Evolutionary conservation across 495 filamentous ascomycete species (phyloP), one percentile per base, ranked within the genome.

Genomic region (Trichoderma virens): DNA sequence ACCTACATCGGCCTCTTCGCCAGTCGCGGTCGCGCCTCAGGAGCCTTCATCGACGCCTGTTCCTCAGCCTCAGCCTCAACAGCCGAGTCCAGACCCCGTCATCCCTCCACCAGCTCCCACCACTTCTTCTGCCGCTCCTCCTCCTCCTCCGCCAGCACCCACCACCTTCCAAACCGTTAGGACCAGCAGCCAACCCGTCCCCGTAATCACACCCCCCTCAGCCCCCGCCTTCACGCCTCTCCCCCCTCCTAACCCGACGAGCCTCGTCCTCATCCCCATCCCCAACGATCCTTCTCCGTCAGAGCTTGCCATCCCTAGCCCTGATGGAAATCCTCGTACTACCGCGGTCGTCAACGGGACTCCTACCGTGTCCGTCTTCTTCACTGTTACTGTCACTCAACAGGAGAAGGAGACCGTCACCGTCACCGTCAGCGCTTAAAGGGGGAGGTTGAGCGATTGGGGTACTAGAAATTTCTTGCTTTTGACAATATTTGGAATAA

Each of bases 341-440:
- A 43, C 38, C 8, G 61, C 18, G 14, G 20, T 43, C n/a, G 23
- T 28, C 23, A 45, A 35, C n/a, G 61, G 61, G 34, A 43, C 61
- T 14, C 35, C 61, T 14, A 47, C 61, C 23, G 61, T 43, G 3
- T 62, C 61, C 9, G 27, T 43, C 27, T 45, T n/a, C 27, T 62
- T 62, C 61, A 62, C 61, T 13, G 61, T 62, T 1, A 62, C 61
- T n/a, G 61, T 41, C 27, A 62, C 61, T 1, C n/a, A 41, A 35
- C n/a, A 35, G 20, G 61, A 62, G 61, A 62, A 45, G 61, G 34
- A 62, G 38, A 35, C 32, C 11, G 32, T 35, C 7, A 45, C 38
- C 9, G 61, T 41, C 38, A 62, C 61, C 5, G 34, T 62, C 6
- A 18, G 23, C 11, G 25, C 25, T 16, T 56, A 8, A 56, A 20